Base-by-base conservation (phyloP, 164 flowering plant species). In the Warburgia ugandensis region DNA sequence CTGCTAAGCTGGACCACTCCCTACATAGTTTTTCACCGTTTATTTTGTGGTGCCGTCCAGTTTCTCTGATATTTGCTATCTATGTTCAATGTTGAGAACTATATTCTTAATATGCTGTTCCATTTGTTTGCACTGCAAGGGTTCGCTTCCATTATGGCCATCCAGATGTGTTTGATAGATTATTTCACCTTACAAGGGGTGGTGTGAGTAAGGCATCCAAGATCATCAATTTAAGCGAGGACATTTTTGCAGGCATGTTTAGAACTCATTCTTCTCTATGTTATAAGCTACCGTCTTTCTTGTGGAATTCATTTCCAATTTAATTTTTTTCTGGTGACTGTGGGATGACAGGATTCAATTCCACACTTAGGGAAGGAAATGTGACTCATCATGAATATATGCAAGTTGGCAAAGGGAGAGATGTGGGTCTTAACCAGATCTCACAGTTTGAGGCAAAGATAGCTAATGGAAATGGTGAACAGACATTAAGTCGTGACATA, bases 401-500 rank as follows among this genome's bases (percentile, higher is more conserved):
- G 68, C 99, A 94, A 76, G 96, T 94, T 68, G 99, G 99, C 35
- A 94, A 94, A 62, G 99, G 99, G 6, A 77, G 99, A 48, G 99
- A 94, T 76, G 97, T 94, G 65, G 99, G 99, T 33, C 92, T 94
- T 52, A 94, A 89, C 66, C 99, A 89, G 68, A 94, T 94, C 45
- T 94, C 99, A 35, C 68, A 82, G 46, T 94, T 94, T 71, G 99
- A 94, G 62, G 92, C 99, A 10, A 94, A 94, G 68, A 81, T 94
- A 46, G 99, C 97, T 28, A 84, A 86, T 73, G 99, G 99, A 1
- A 89, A 89, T 72, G 99, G 99, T 26, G 99, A 94, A 64, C 99
- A 89, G 70, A 84, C 99, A 48, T 33, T 94, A 45, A 92, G 99
- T 45, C 95, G 99, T 37, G 99, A 92, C 64, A 68, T 92, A 36